Evolutionary conservation across 2,329 filamentous ascomycete genomes (phyloP), one percentile per base, ranked within the genome.

Genomic region (Colletotrichum sp.): DNA sequence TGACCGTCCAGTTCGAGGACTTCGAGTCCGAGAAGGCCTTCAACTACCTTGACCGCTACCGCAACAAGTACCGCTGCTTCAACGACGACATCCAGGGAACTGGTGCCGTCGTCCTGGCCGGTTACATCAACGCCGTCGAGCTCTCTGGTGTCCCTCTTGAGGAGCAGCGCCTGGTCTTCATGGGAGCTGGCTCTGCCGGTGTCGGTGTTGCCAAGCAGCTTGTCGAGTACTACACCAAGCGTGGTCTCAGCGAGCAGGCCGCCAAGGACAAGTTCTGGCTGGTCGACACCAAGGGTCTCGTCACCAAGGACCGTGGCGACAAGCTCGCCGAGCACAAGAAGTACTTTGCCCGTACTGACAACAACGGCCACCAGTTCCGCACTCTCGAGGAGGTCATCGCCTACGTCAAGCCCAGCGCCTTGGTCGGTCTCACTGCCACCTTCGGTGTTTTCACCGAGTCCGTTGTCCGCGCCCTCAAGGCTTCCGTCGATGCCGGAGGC

Each of bases 61-160:
- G 95, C 80, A 90, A 96, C 83, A 91, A 90, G 78, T 96, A 98
- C 89, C 96, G 95, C 85, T 98, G 95, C 90, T 99, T 99, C 92
- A 99, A 99, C 85, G 97, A 99, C 83, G 96, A 99, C 83, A 97
- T 99, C 83, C 96, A 99, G 89, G 96, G 96, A 79, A 99, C 97
- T 80, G 97, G 97, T 80, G 96, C 96, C 78, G 97, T 99, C 82
- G 96, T 99, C 77, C 91, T 98, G 71, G 96, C 92, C 78, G 96
- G 88, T 48, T 93, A 93, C 81, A 93, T 93, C 76, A 90, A 91
- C 72, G 92, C 91, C 55, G 95, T 98, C 76, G 96, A 96, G 87
- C 92, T 95, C 77, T 98, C 96, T 16, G 94, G 94, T 68, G 92
- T 98, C 18, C 95, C 95, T 32, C 87, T 96, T 67, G 94, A 95